phyloP scores from a whole-genome alignment of 2,329 filamentous ascomycete genomes.

The Colletotrichum zoysiae region DNA sequence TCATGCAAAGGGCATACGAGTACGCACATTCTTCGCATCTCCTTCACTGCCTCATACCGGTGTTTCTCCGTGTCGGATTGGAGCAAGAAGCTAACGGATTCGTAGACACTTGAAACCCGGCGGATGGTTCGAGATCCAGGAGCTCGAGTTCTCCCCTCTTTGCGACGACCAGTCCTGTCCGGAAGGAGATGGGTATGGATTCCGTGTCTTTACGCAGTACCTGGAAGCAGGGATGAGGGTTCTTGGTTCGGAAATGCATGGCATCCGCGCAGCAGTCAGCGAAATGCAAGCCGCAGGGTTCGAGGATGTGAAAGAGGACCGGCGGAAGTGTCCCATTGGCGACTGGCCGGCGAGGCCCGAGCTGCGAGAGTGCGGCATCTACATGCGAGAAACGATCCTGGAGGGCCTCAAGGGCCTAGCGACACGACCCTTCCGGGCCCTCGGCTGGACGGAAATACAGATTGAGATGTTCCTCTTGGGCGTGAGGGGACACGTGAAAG shows the following conservation, averaged over 20 bases:
- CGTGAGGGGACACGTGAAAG: constrained; percentile 55
- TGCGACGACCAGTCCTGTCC: constrained; percentile 61
- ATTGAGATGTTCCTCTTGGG: constrained; percentile 60
- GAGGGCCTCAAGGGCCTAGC: constrained; percentile 56
- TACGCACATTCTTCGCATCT: constrained; percentile 45
- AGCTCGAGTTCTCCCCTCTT: constrained; percentile 56
- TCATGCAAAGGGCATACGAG: constrained; percentile 59
- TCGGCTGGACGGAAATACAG: constrained; percentile 56
- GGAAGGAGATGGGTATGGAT: constrained; percentile 57
- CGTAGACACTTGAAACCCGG: constrained; percentile 64
- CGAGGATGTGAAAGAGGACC: constrained; percentile 53
- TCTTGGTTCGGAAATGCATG: constrained; percentile 58
- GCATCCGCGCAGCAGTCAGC: constrained; percentile 51
- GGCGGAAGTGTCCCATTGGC: constrained; percentile 62
- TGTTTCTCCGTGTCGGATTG: not conserved
- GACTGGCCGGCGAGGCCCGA: constrained; percentile 60
- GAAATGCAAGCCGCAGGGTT: constrained; percentile 59
- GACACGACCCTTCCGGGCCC: constrained; percentile 54
- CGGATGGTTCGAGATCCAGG: constrained; percentile 64
- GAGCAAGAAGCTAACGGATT: not conserved
- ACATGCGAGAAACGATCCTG: constrained; percentile 58
- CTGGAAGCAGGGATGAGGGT: constrained; percentile 56
- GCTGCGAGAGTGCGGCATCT: constrained; percentile 54
- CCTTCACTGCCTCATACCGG: not conserved
- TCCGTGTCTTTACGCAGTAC: constrained; percentile 60